Evolutionary conservation across 2,329 filamentous ascomycete genomes (phyloP), one percentile per base, ranked within the genome.

Genomic region (Pezicula rhizophila): DNA sequence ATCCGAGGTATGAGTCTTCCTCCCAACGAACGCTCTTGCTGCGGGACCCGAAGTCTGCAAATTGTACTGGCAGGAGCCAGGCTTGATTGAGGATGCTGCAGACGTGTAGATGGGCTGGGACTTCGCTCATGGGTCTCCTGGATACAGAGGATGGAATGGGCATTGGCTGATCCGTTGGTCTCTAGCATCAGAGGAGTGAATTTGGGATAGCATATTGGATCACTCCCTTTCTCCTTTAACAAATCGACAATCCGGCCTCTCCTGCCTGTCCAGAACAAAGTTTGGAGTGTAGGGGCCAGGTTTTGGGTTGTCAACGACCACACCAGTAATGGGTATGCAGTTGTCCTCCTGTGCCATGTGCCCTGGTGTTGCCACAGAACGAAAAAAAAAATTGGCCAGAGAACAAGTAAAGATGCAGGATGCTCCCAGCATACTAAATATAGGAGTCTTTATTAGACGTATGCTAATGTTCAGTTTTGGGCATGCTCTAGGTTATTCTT

Each of bases 301-400:
- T 40, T 42, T 47, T 42, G 45, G 50, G 49, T 12, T 31, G 8
- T 46, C 47, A 55, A 55, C 59, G 51, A 58, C 55, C 42, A 49
- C 53, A 46, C 56, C 57, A 64, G 66, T 68, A 62, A 70, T 70
- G 67, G 69, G 70, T 73, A 72, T 58, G 70, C 42, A 39, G 47
- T 33, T 43, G 42, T 47, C 47, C 18, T 49, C 14, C n/a, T 34
- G 12, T 37, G n/a, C 35, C 35, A 42, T 28, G 5, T 20, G 39
- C 15, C 39, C 18, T 46, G 15, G 42, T 41, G 23, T 46, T 43
- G 46, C 48, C 43, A 38, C 49, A 44, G 34, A 34, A 26, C 17
- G 23, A 46, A 46, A 42, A 34, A 42, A 45, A 18, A 37, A 18
- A 23, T 7, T 17, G 38, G 14, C 23, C 47, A 20, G 28, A 31